Base-by-base conservation (phyloP, 2,329 filamentous ascomycete genomes). In the Colletotrichum sp. region DNA sequence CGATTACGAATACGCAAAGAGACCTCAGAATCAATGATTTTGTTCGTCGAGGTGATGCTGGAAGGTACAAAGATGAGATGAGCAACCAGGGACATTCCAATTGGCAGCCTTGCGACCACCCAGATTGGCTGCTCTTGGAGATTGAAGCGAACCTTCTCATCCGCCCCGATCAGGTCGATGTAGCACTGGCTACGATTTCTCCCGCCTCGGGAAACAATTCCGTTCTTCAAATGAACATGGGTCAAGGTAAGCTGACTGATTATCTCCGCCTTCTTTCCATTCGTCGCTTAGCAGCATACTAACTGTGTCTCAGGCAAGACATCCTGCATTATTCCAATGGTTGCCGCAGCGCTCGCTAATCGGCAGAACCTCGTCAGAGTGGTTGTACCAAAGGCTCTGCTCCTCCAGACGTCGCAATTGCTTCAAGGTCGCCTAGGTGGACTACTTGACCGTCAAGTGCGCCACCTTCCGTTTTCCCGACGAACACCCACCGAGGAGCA, bases 171-270 rank as follows among this genome's bases (percentile, higher is more conserved):
- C 93, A 95, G 77, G 86, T 93, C 1, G 86, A 91, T 6, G 92
- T 95, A 8, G 92, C 93, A 0, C 78, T 84, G 3, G 90, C 91
- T 1, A 94, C 91, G 21, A 91, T 93, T 2, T 83, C 83, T 0
- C 92, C 93, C 0, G 71, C 78, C 0, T 90, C 89, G 0, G 83
- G 84, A 0, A 77, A 82, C 0, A 94, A 93, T 75, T 91, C 91
- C 0, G 90, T 94, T 0, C 78, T 93, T 2, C 92, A 94, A 76
- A 88, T 94, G 82, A 91, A 93, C 76, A 94, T 94, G 92, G 92
- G 92, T 0, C 88, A 92, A 83, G 89, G 89, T 61, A n/a, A 36
- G 18, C 83, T 84, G 80, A 79, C 77, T 72, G 1, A 60, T 43
- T 13, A 32, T n/a, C 36, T 6, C 10, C 61, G 38, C 12, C n/a